Base-by-base conservation (phyloP, 805 yeast genomes). In the Saturnispora zaruensis region DNA sequence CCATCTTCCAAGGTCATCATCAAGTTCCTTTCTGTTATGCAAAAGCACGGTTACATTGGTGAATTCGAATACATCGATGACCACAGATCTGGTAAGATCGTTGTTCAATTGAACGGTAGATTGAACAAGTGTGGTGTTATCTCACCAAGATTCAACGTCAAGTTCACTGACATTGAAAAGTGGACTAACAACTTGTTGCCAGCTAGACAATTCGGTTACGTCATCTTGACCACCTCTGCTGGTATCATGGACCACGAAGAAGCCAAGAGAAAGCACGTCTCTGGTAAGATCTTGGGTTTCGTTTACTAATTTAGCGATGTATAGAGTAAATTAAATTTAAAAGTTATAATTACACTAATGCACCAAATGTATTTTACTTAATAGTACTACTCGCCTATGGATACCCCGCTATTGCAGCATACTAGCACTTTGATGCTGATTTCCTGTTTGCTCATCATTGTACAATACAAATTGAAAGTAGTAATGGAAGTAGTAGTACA, bases 241-340 rank as follows among this genome's bases (percentile, higher is more conserved):
- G 99, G 99, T 79, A 91, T 91, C 67, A 89, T 91, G 96, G 98
- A 93, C 82, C 99, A 91, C 81, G 98, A 91, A 82, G 97, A 91
- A 81, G 99, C 99, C 66, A 88, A 96, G 83, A 87, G 97, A 84
- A 93, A 91, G 86, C 98, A 91, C 79, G 98, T 91, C 66, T 89
- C 97, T 63, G 99, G 99, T 76, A 91, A 91, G 82, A 86, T 91
- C 76, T 84, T 91, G 71, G 99, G 99, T 71, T 91, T 88, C 79
- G 96, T 91, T 63, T 90, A 90, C 84, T 90, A 86, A 48, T 41
- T 42, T 41, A 41, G 41, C 34, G 18, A 16, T 42, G 33, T 28
- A 25, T 25, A 14, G 11, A 21, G 30, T 28, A 18, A 26, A 42
- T 42, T 7, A 36, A 36, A 36, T 18, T 36, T 18, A 36, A 36